phyloP scores from a whole-genome alignment of 2,329 filamentous ascomycete species.

The Epichloe scottii region DNA sequence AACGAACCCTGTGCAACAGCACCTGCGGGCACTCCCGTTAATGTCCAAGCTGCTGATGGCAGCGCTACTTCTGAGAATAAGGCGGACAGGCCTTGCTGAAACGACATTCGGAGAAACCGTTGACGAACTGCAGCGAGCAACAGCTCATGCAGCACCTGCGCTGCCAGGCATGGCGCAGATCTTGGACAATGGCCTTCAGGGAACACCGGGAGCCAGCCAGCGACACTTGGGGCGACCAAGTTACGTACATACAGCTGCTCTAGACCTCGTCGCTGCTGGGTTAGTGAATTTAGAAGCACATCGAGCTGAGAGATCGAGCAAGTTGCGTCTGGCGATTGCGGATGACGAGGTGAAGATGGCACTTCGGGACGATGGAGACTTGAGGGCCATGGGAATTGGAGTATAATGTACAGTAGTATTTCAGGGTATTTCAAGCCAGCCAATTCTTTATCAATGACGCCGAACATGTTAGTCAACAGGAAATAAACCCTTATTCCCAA shows the following conservation, averaged over 20 bases:
- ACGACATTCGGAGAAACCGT: conserved; percentile 80
- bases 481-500: background rate
- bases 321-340: conserved; percentile 72
- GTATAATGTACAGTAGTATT: conserved; percentile 19
- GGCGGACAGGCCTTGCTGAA: conserved; percentile 75
- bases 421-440: conserved; percentile 6
- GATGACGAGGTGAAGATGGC: conserved; percentile 87
- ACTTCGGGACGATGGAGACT: conserved; percentile 76
- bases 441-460: background rate
- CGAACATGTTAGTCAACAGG: background rate
- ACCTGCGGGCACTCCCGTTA: conserved; percentile 70
- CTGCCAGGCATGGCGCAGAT: conserved; percentile 25
- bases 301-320: conserved; percentile 73
- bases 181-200: conserved; percentile 18
- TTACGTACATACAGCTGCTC: conserved; percentile 55
- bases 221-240: conserved; percentile 21
- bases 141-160: conserved; percentile 21
- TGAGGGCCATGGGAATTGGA: conserved; percentile 62
- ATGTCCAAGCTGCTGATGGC: conserved; percentile 76
- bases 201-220: conserved; percentile 15
- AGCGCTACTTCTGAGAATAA: conserved; percentile 64
- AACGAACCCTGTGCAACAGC: conserved; percentile 81
- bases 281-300: conserved; percentile 74
- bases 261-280: conserved; percentile 76
- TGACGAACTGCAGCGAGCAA: conserved; percentile 50